Base-by-base conservation (phyloP, 305 asterid species). In the Fraxinus baroniana region DNA sequence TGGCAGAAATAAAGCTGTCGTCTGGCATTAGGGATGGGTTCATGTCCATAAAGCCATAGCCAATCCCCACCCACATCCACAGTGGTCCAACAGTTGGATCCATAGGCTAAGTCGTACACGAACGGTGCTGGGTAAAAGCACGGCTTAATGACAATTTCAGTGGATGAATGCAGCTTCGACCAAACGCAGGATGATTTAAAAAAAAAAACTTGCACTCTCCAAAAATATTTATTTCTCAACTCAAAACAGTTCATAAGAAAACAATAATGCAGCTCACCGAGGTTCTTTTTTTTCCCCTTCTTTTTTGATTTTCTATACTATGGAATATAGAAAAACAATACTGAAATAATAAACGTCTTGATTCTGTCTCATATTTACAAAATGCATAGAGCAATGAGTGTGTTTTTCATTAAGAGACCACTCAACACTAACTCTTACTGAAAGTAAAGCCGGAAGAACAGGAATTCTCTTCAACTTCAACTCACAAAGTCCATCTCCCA, bases 331-430 rank as follows among this genome's bases (percentile, higher is more conserved):
- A 74, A 57, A 44, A 74, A 32, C 66, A 78, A 62, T 22, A 32
- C 77, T 44, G 81, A 79, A 64, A 37, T 37, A 49, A 28, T 62
- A 8, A 64, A 79, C 28, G 18, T 49, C 60, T 13, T 49, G 60
- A 49, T 49, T 28, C 60, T n/a, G 77, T 46, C 78, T 46, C 78
- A 22, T 76, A 79, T 84, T 75, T 73, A 84, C 86, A 84, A 84
- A 64, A 28, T 44, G 28, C 74, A 52, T 7, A 5, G 55, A 72
- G 55, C 57, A 44, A 72, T 7, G 28, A 57, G 37, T 70, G 37
- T 70, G 26, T 68, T 8, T 41, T 28, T 2, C 7, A 60, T 20
- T 60, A 22, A 62, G 24, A 62, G 4, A 7, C 28, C 10, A 62
- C 60, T 49, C 28, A 20, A 7, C 22, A 60, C 9, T 7, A 7